A percentile compares a stretch with the other conserved stretches of the same genome.
phyloP scores from a whole-genome alignment of 768 basidiomycete species.

The Pisolithus orientalis region DNA sequence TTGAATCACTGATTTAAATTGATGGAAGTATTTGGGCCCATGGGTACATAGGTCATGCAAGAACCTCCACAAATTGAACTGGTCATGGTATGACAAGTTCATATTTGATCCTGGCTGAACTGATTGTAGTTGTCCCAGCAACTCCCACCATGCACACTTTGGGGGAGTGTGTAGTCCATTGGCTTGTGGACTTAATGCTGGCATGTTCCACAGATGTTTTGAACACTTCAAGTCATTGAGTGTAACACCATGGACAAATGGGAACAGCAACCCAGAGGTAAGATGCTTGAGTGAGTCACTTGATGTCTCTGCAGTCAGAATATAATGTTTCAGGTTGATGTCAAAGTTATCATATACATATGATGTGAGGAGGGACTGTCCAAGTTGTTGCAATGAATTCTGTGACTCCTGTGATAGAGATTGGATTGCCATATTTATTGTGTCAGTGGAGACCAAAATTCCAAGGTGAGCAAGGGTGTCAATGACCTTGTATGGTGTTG shows the following conservation, averaged over 20 bases:
- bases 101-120: too few species aligned
- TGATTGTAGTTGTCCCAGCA: too few species aligned
- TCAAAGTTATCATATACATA: constrained; percentile 42
- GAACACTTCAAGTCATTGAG: constrained; percentile 27
- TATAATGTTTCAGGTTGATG: constrained; percentile 25
- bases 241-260: constrained; percentile 14
- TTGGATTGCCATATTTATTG: constrained; percentile 17
- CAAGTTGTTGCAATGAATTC: constrained; percentile 12
- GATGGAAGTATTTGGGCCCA: too few species aligned
- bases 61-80: too few species aligned
- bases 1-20: too few species aligned
- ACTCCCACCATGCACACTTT: too few species aligned
- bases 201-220: constrained; percentile 28
- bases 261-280: constrained; percentile 19
- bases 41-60: too few species aligned
- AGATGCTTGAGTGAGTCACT: constrained; percentile 16
- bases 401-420: constrained; percentile 21
- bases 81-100: too few species aligned
- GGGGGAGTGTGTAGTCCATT: too few species aligned
- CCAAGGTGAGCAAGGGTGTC: constrained; percentile 26
- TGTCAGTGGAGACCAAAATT: constrained; percentile 21
- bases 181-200: constrained; percentile 13
- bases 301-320: constrained; percentile 27
- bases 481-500: constrained; percentile 21
- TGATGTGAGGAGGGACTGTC: constrained; percentile 15